Evolutionary conservation across 108 stramenopile genomes (phyloP).

Genomic region (Nitzschia sp.): DNA sequence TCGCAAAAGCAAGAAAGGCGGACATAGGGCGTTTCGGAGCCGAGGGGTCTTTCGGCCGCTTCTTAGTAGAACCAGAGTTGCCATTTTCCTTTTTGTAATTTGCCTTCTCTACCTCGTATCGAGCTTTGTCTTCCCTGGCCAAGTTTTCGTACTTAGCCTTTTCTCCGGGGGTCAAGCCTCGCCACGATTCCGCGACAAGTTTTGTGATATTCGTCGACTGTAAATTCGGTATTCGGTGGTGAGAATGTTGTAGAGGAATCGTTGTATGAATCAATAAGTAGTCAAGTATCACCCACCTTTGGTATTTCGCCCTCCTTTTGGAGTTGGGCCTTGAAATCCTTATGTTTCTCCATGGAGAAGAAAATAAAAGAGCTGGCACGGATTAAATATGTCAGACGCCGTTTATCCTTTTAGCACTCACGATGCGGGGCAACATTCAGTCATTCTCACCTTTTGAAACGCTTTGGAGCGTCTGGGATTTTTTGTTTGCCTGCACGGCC

Average conservation of each 20-base stretch:
- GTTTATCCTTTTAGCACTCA: too few relatives aligned
- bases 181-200: conserved; percentile 45
- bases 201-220: conserved; percentile 36
- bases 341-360: conserved; percentile 50
- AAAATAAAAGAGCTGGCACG: conserved; percentile 43
- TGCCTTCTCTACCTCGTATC: conserved; percentile 43
- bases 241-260: not conserved
- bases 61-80: conserved; percentile 10
- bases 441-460: conserved; percentile 36
- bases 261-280: not conserved
- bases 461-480: conserved; percentile 21
- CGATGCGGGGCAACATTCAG: not conserved
- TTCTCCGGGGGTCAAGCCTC: conserved; percentile 28
- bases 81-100: conserved; percentile 36
- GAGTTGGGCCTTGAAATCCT: conserved; percentile 25
- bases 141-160: conserved; percentile 43
- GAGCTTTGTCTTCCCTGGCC: conserved; percentile 40
- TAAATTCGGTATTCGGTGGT: not conserved
- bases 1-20: conserved; percentile 43
- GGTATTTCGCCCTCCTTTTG: not conserved
- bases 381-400: too few relatives aligned
- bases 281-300: conserved; percentile 16
- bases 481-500: not conserved
- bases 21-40: conserved; percentile 48
- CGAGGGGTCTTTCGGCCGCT: conserved; percentile 20